Evolutionary conservation across 768 basidiomycete species (phyloP).

Genomic region (Termitomyces heimii): DNA sequence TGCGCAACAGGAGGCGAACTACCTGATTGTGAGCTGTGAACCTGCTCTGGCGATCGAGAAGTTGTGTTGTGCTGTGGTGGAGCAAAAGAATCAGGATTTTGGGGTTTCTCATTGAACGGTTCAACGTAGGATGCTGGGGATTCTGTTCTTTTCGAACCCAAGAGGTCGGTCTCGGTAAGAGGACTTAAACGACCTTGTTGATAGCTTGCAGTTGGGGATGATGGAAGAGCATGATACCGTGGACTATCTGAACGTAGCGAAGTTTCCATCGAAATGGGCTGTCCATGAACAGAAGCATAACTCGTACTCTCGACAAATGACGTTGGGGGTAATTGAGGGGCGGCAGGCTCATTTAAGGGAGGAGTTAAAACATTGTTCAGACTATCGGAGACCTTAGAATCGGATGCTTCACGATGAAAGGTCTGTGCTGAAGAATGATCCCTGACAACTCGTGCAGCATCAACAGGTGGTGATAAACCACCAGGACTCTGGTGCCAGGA

Average conservation of each 20-base stretch:
- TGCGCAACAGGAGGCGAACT: conserved; percentile 4
- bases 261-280: not conserved
- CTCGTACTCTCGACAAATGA: not conserved
- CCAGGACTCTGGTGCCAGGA: not conserved
- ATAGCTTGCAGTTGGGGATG: conserved; percentile 8
- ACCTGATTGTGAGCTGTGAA: conserved; percentile 2
- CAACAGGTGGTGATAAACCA: not conserved
- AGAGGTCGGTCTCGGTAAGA: not conserved
- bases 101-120: not conserved
- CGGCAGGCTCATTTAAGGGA: not conserved
- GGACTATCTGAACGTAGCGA: conserved; percentile 7
- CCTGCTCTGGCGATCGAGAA: not conserved
- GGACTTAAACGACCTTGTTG: conserved; percentile 8
- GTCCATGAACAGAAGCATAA: not conserved
- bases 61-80: not conserved
- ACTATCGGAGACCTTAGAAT: not conserved
- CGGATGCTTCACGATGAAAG: not conserved
- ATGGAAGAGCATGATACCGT: conserved; percentile 7
- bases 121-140: conserved; percentile 8
- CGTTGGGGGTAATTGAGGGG: not conserved
- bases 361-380: not conserved
- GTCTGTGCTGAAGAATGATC: not conserved
- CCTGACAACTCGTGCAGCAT: not conserved
- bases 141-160: conserved; percentile 1
- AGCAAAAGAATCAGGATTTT: not conserved